Percentiles rank a stretch among this genome's conserved stretches.
phyloP scores from a whole-genome alignment of 2,329 filamentous ascomycete species.

The Trichoderma sp. region DNA sequence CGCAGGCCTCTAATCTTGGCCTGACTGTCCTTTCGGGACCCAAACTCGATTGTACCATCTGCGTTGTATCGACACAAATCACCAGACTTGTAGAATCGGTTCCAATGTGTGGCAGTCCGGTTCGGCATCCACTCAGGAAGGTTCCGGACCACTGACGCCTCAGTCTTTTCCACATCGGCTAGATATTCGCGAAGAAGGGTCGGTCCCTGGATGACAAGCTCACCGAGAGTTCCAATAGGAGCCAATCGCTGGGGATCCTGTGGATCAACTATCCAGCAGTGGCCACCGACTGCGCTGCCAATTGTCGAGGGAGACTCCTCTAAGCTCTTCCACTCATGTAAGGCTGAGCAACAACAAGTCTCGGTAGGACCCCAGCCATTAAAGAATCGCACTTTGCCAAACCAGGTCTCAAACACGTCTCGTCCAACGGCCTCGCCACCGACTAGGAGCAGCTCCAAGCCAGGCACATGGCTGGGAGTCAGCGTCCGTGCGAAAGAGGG shows the following conservation, averaged over 20 bases:
- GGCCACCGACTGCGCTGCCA: slow-evolving; percentile 18
- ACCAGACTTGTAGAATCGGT: slow-evolving; percentile 28
- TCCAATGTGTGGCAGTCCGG: neutral
- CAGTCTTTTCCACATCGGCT: slow-evolving; percentile 24
- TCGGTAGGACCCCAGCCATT: slow-evolving; percentile 31
- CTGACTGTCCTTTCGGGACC: slow-evolving; percentile 31
- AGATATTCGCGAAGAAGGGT: slow-evolving; percentile 49
- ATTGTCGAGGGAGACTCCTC: slow-evolving; percentile 21
- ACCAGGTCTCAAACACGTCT: slow-evolving; percentile 28
- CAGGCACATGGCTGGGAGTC: slow-evolving; percentile 22
- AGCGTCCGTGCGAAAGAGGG: slow-evolving; percentile 26
- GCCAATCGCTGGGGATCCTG: slow-evolving; percentile 18
- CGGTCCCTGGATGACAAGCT: slow-evolving; percentile 36
- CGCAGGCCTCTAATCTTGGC: slow-evolving; percentile 31
- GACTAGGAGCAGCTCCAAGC: slow-evolving; percentile 25
- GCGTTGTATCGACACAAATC: slow-evolving; percentile 28
- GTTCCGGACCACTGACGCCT: neutral
- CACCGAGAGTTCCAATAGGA: slow-evolving; percentile 24
- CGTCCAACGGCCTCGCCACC: slow-evolving; percentile 26
- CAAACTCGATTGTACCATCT: slow-evolving; percentile 28
- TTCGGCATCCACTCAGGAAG: slow-evolving; percentile 17
- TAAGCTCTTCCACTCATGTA: slow-evolving; percentile 24
- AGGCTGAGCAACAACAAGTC: slow-evolving; percentile 23
- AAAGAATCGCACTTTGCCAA: slow-evolving; percentile 23
- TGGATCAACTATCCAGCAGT: slow-evolving; percentile 25